Percentiles rank a stretch among this genome's conserved stretches.
phyloP scores from a whole-genome alignment of 2,329 filamentous ascomycete genomes.

The Paecilomyces formosus region DNA sequence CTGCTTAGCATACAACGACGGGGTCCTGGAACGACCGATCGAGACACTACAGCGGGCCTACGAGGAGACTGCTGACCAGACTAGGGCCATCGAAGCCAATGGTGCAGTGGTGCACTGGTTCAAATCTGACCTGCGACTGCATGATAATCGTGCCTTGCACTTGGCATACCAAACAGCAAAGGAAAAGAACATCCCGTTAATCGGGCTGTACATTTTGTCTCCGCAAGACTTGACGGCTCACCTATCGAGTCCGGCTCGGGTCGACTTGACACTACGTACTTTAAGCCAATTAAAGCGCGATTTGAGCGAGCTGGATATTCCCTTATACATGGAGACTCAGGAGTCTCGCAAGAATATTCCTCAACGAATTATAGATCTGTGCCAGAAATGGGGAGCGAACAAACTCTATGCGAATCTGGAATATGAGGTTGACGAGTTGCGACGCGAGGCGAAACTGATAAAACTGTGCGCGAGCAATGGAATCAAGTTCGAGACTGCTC shows the following conservation, averaged over 20 bases:
- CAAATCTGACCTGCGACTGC: slow-evolving; percentile 68
- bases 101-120: slow-evolving; percentile 81
- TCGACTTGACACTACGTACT: slow-evolving; percentile 75
- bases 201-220: slow-evolving; percentile 71
- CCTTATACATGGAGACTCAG: slow-evolving; percentile 67
- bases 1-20: slow-evolving; percentile 64
- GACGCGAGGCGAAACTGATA: slow-evolving; percentile 65
- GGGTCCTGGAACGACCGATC: slow-evolving; percentile 64
- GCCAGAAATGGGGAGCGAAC: slow-evolving; percentile 63
- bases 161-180: slow-evolving; percentile 61
- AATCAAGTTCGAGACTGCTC: slow-evolving; percentile 62
- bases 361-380: slow-evolving; percentile 54
- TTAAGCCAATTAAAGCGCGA: slow-evolving; percentile 59
- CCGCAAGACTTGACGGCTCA: slow-evolving; percentile 83
- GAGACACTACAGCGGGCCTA: slow-evolving; percentile 58
- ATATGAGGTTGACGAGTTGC: slow-evolving; percentile 84
- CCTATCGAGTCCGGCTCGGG: slow-evolving; percentile 60
- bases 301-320: slow-evolving; percentile 64
- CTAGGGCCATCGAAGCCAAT: slow-evolving; percentile 47
- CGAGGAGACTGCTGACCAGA: slow-evolving; percentile 49
- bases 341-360: slow-evolving; percentile 58
- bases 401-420: slow-evolving; percentile 80
- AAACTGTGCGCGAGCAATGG: slow-evolving; percentile 53
- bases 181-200: slow-evolving; percentile 60
- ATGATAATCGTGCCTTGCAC: slow-evolving; percentile 66